These are phyloP conservation scores for Saccharomycopsis javanensis DNA, from an alignment of 805 yeast genomes.

Conservation along the genomic window DNA sequence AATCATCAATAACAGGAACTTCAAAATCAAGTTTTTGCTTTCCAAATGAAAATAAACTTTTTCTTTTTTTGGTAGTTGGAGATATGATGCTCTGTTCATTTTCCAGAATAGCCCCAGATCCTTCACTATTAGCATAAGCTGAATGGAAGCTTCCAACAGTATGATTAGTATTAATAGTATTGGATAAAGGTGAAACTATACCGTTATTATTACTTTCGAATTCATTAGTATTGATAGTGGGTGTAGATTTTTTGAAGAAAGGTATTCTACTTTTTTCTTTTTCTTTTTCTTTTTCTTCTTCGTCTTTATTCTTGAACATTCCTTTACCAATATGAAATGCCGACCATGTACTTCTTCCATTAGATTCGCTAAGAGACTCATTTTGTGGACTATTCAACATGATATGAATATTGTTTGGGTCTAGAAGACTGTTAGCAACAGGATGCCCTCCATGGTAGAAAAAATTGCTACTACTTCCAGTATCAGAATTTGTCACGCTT, in stretches of 20 bases:
- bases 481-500: background rate
- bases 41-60: background rate
- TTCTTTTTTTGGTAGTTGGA: background rate
- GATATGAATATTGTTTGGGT: background rate
- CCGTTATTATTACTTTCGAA: background rate
- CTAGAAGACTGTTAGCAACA: background rate
- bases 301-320: background rate
- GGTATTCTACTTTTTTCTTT: background rate
- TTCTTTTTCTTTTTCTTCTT: slow-evolving; percentile 1
- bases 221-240: background rate
- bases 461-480: background rate
- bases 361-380: background rate
- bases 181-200: background rate
- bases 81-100: background rate
- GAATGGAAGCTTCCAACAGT: background rate
- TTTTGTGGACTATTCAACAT: background rate
- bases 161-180: background rate
- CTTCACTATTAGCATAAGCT: background rate
- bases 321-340: background rate
- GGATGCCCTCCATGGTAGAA: background rate
- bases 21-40: background rate
- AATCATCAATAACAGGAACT: background rate
- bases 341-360: background rate
- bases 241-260: background rate
- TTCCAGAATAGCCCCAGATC: background rate